phyloP scores from a whole-genome alignment of 2,329 filamentous ascomycete genomes.

The Dryadomyces quercus-mongolicae region DNA sequence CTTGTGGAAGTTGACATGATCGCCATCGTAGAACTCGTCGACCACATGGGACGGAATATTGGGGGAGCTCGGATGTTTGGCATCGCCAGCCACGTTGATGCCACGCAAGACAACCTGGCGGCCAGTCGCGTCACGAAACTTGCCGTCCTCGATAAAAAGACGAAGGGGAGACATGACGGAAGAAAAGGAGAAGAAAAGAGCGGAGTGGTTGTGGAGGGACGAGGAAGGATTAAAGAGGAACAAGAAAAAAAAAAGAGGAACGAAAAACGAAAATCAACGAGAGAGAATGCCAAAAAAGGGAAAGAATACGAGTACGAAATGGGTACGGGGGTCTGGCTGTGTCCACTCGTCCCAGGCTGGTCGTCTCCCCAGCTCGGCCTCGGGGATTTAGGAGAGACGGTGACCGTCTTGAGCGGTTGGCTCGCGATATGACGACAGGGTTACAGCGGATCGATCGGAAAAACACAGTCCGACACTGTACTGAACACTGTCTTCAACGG shows the following conservation, averaged over 20 bases:
- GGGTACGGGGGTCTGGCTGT: too few species aligned
- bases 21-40: constrained; percentile 81
- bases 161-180: constrained; percentile 59
- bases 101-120: constrained; percentile 82
- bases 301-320: neutral
- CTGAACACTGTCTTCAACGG: neutral
- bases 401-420: neutral
- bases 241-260: neutral
- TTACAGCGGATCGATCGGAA: neutral
- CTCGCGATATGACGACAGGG: neutral
- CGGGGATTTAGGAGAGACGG: neutral
- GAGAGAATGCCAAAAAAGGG: neutral
- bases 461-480: neutral
- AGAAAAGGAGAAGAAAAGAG: neutral
- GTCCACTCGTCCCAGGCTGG: too few species aligned
- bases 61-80: constrained; percentile 76
- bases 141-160: constrained; percentile 71
- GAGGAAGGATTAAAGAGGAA: neutral
- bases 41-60: constrained; percentile 68
- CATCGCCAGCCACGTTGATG: constrained; percentile 86
- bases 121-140: constrained; percentile 70
- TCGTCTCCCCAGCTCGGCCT: too few species aligned
- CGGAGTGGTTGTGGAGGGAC: too few species aligned
- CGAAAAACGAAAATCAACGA: neutral
- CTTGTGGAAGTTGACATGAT: constrained; percentile 78